Percentiles rank a stretch among this genome's conserved stretches.
phyloP scores from a whole-genome alignment of 2,329 filamentous ascomycete species.

The Colletotrichum brevisporum region DNA sequence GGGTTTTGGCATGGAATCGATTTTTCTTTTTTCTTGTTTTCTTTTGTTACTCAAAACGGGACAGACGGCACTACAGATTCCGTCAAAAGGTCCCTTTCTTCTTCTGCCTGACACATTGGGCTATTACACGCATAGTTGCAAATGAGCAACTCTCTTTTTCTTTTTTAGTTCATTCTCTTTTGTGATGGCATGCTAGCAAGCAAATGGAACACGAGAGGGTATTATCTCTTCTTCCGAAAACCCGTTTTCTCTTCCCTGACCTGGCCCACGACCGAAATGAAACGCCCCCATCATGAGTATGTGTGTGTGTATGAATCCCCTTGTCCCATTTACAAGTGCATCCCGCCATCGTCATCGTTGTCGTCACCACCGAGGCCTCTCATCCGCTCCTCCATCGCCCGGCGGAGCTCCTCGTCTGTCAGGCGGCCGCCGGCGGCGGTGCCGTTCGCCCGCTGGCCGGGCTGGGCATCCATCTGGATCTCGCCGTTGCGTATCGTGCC shows the following conservation, averaged over 20 bases:
- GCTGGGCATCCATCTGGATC: slow-evolving; percentile 57
- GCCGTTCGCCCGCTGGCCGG: slow-evolving; percentile 19
- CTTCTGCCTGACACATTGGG: slow-evolving; percentile 11
- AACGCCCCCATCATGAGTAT: neutral
- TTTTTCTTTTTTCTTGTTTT: neutral
- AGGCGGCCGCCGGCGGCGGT: slow-evolving; percentile 60
- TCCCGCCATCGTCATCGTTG: slow-evolving; percentile 66
- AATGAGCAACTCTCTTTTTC: slow-evolving; percentile 14
- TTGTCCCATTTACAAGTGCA: slow-evolving; percentile 68
- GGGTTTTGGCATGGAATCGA: slow-evolving; percentile 5
- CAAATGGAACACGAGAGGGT: slow-evolving; percentile 37
- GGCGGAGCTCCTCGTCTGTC: slow-evolving; percentile 71
- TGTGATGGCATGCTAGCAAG: slow-evolving; percentile 40
- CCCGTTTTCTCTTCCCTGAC: neutral
- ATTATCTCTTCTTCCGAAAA: slow-evolving; percentile 27
- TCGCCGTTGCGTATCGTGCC: slow-evolving; percentile 68
- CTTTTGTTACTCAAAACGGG: neutral
- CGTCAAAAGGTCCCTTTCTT: slow-evolving; percentile 2
- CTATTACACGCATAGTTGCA: slow-evolving; percentile 12
- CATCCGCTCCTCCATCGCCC: slow-evolving; percentile 69
- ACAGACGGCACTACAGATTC: slow-evolving; percentile 22
- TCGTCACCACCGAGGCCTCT: slow-evolving; percentile 60
- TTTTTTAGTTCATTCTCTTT: slow-evolving; percentile 1
- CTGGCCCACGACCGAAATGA: neutral
- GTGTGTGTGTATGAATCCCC: neutral